Evolutionary conservation across 805 yeast genomes (phyloP), one percentile per base, ranked within the genome.

Genomic region (Cyberlindnera maclurae): DNA sequence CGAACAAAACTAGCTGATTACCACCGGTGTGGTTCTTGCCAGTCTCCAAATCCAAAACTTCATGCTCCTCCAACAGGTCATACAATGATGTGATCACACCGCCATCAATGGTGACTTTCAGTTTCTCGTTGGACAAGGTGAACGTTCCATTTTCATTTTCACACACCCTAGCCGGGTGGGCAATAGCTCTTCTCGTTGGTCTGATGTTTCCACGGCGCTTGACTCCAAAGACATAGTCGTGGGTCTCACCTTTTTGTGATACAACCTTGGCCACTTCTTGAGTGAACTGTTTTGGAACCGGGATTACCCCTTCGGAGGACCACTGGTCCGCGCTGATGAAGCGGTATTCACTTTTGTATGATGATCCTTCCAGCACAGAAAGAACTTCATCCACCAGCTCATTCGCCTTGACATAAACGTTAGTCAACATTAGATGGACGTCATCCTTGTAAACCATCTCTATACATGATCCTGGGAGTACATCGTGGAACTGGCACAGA

Each of bases 391-490:
- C 76, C 54, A 2, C 70, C 52, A 93, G 65, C 5, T 62, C 49
- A 30, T 72, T 68, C 30, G 81, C 79, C 16, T 65, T 63, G 15
- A 66, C 62, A 41, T 82, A 64, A 17, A 80, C 82, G 12, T 68
- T 62, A 5, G 65, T 67, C 50, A 89, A 70, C 75, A 85, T 79
- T 26, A 90, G 89, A 55, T 79, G 75, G 9, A 90, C 97, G 51
- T 83, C 93, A 51, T 87, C 88, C 35, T 75, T 78, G 56, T 93
- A 90, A 12, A 93, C 96, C 78, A 86, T 77, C 45, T 87, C 96
- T 52, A 90, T 90, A 62, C 96, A 86, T 5, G 95, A 82, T 3
- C 98, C 98, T 2, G 98, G 98, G 37, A 93, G 69, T n/a, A 90
- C 97, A 64, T 90, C 98, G 60, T 90, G 98, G 66, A 90, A 90